Evolutionary conservation across 129 eudicot species (phyloP).

Genomic region (Centrapalus pauciflorus): DNA sequence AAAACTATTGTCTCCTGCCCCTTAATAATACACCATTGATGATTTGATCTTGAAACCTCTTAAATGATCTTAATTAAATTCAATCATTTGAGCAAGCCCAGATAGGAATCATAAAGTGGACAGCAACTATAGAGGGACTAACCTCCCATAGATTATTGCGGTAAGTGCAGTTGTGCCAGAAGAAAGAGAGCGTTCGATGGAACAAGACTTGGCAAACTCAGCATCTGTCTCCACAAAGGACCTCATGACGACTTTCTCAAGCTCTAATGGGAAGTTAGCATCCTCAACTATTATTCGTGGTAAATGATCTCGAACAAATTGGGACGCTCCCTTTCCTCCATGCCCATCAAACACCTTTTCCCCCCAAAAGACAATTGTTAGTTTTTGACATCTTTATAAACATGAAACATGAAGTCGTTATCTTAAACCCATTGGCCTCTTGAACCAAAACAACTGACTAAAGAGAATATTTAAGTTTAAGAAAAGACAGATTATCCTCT

Average conservation of each 20-base stretch:
- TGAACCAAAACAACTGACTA: too few species aligned
- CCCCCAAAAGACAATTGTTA: constrained; percentile 6
- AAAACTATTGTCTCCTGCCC: too few species aligned
- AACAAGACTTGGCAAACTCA: constrained; percentile 65
- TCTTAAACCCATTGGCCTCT: too few species aligned
- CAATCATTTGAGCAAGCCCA: too few species aligned
- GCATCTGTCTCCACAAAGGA: constrained; percentile 64
- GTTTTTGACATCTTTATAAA: constrained; percentile 7
- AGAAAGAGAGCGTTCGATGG: constrained; percentile 51
- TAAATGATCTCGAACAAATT: constrained; percentile 67
- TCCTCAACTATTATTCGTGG: constrained; percentile 73
- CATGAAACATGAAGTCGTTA: too few species aligned
- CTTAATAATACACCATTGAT: too few species aligned
- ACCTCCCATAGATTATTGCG: constrained; percentile 87
- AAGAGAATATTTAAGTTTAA: too few species aligned
- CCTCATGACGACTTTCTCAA: constrained; percentile 67
- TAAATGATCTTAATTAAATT: too few species aligned
- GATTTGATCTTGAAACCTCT: too few species aligned
- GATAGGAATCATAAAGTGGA: too few species aligned
- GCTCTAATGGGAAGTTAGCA: constrained; percentile 72
- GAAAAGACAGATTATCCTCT: too few species aligned
- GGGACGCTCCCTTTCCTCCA: constrained; percentile 81
- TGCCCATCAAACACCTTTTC: constrained; percentile 89
- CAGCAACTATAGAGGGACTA: too few species aligned
- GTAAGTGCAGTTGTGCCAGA: constrained; percentile 91